A percentile compares a stretch with the other conserved stretches of the same genome.
phyloP scores from a whole-genome alignment of 78 protist genomes.

The Neovahlkampfia damariscottae region DNA sequence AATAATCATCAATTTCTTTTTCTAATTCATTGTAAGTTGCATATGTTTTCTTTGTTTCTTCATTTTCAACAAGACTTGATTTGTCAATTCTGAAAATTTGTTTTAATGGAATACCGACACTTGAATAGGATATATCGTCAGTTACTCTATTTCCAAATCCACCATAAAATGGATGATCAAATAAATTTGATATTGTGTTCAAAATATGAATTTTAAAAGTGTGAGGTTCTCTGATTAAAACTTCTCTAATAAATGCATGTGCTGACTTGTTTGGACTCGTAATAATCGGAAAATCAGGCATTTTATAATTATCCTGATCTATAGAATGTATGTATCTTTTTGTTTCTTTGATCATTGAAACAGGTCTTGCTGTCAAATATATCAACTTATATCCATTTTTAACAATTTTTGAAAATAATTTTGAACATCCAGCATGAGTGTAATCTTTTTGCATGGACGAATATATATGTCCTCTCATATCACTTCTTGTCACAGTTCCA shows the following conservation, averaged over 20 bases:
- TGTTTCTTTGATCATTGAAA: conserved; percentile 19
- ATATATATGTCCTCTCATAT: conserved; percentile 78
- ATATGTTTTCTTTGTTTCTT: too few species aligned
- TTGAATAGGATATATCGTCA: conserved; percentile 34
- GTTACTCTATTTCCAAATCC: conserved; percentile 92
- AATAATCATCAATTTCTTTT: too few species aligned
- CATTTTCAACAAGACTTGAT: too few species aligned
- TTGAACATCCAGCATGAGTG: conserved; percentile 82
- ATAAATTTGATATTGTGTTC: conserved; percentile 48
- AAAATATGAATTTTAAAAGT: conserved; percentile 84
- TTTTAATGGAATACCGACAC: conserved; percentile 15
- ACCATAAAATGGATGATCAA: conserved; percentile 76
- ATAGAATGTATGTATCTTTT: conserved; percentile 19
- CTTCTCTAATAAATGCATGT: conserved; percentile 55
- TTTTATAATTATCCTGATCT: not conserved
- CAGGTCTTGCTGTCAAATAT: conserved; percentile 77
- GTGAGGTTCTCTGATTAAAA: conserved; percentile 70
- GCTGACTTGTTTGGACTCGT: conserved; percentile 80
- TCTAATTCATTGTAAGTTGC: too few species aligned
- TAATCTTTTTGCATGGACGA: conserved; percentile 79
- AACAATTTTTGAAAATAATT: conserved; percentile 49
- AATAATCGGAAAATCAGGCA: conserved; percentile 91
- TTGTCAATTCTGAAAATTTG: conserved; percentile 37
- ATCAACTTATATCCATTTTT: conserved; percentile 77
- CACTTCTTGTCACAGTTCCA: conserved; percentile 91